Evolutionary conservation across 495 filamentous ascomycete genomes (phyloP), one percentile per base, ranked within the genome.

Genomic region (Friedmanniomyces endolithicus): DNA sequence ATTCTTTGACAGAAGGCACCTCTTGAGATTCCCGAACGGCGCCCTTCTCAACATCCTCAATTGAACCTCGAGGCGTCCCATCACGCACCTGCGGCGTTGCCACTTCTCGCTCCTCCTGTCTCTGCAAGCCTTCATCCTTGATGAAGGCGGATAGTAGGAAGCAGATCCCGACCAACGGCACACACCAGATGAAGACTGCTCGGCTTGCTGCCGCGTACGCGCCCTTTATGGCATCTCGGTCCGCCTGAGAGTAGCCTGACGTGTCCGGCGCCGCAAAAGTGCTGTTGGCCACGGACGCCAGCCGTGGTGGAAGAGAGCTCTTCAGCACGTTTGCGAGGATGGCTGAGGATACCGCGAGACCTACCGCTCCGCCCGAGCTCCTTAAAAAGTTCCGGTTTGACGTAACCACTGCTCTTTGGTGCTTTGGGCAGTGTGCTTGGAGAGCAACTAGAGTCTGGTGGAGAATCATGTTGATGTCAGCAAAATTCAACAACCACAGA

Each of bases 321-420:
- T 52, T 55, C 25, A 84, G 65, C 1, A 71, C 71, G 23, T 71
- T 74, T 37, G 78, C 73, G 31, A 83, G 64, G 1, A 83, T 63
- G 2, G 79, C 77, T 2, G 79, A 77, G 0, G 77, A 79, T n/a
- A 81, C 64, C 0, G 79, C 78, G 2, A 85, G 72, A 1, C 81
- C 81, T 35, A 75, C 72, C 8, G 79, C 72, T 14, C 79, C 80
- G 9, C 81, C 81, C 11, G 81, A 67, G 29, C 75, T 76, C 19
- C 81, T 75, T 60, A 83, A 73, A 64, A 83, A 82, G 59, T 85
- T 85, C 6, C 81, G 75, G 53, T 79, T 72, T 11, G 75, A 75
- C 24, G 80, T 83, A 8, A 79, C 73, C 1, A 84, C 74, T 0
- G 81, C 81, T 43, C 80, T 71, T 47, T 85, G 77, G 0, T 73